Evolutionary conservation across 179 eudicot genomes (phyloP).

Genomic region (Dionaea muscipula): DNA sequence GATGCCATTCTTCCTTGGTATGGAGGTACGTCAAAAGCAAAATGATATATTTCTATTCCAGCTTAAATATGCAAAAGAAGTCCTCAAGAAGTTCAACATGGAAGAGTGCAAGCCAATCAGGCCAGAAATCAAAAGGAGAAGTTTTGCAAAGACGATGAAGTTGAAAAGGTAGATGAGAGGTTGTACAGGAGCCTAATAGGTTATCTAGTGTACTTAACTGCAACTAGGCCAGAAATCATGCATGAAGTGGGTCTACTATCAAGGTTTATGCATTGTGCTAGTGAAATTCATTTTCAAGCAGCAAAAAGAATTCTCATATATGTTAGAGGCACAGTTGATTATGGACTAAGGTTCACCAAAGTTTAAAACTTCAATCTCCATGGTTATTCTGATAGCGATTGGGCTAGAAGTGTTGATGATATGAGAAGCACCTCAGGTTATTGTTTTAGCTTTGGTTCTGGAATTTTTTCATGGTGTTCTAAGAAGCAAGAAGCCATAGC

Average conservation of each 20-base stretch:
- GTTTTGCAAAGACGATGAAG: not conserved
- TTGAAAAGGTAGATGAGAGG: too few species aligned
- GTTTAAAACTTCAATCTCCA: too few species aligned
- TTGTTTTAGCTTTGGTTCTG: not conserved
- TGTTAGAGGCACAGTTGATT: too few species aligned
- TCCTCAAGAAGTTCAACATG: not conserved
- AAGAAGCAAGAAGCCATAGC: not conserved
- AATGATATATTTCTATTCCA: not conserved
- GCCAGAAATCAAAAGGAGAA: not conserved
- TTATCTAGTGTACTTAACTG: not conserved
- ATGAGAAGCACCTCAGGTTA: constrained; percentile 3
- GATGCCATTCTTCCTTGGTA: not conserved
- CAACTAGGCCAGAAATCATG: not conserved
- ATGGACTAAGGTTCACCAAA: too few species aligned
- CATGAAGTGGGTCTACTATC: not conserved
- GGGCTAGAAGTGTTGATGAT: not conserved
- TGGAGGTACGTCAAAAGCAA: not conserved
- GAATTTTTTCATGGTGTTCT: not conserved
- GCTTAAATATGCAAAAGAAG: not conserved
- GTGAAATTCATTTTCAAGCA: too few species aligned
- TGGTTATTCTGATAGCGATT: constrained; percentile 5
- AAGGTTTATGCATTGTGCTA: not conserved
- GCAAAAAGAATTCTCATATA: too few species aligned
- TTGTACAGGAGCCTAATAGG: not conserved
- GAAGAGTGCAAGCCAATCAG: not conserved